Evolutionary conservation across 371 early-diverging fungal genomes (phyloP), one percentile per base, ranked within the genome.

Genomic region (Mucor plumbeus): DNA sequence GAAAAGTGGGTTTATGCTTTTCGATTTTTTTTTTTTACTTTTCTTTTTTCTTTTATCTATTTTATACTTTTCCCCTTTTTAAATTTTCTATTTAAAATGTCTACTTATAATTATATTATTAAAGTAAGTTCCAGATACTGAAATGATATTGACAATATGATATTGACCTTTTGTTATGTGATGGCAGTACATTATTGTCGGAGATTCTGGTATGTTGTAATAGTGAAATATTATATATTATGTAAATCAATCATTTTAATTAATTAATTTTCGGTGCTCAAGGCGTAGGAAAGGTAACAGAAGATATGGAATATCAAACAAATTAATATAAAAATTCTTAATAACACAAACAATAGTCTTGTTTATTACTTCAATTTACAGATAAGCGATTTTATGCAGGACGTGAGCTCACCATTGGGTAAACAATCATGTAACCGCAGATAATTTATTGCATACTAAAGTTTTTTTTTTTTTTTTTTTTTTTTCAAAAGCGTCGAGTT

Each of bases 401-500:
- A 47, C 94, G 92, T 71, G 94, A 94, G 68, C 78, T 93, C 69
- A 94, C 94, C n/a, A 94, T 94, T 72, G 94, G 94, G 85, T 88
- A 60, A 9, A 14, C 5, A 26, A 19, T 13, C 53, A 21, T 21
- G 31, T 53, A 21, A 53, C 26, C 19, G 19, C n/a, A n/a, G 7
- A n/a, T 44, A 44, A 26, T 26, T 26, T 26, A 26, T 26, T 9
- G 44, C n/a, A n/a, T 4, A 19, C 19, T 19, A n/a, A 19, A 4
- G 62, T 31, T 54, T 11, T 15, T 10, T 11, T n/a, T 11, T 54
- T 19, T 14, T 14, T 9, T 33, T 11, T 26, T 26, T 26, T 26
- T 26, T 26, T 26, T 26, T 26, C 26, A 40, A 15, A 21, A 88
- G 90, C 63, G 94, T 94, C 36, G 94, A 91, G 65, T 94, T 93